Conservation (phyloP, 305 asterid species). For the Fraxinus angustifolia region DNA sequence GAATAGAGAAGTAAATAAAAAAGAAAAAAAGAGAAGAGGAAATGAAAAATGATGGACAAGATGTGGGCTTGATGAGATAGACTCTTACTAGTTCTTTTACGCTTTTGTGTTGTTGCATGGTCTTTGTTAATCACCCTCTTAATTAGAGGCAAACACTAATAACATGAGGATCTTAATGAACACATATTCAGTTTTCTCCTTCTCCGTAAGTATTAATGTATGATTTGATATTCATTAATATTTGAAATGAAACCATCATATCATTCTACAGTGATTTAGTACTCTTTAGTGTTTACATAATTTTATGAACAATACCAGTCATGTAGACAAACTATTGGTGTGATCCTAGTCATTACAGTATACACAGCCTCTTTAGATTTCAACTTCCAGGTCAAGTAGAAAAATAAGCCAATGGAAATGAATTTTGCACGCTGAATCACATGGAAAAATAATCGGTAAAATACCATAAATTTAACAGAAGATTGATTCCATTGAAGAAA, state of each 20-base stretch:
- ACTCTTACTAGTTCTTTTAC: no score
- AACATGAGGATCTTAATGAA: not conserved
- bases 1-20: no score
- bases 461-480: not conserved
- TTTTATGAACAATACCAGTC: not conserved
- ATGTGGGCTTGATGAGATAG: no score
- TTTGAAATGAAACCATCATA: not conserved
- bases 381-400: not conserved
- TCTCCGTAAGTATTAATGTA: not conserved
- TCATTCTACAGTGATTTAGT: not conserved
- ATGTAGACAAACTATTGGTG: not conserved
- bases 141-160: not conserved
- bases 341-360: not conserved
- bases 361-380: not conserved
- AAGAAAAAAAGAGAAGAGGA: not conserved
- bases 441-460: no score
- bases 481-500: not conserved
- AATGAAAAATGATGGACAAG: not conserved
- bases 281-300: not conserved
- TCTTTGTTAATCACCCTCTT: no score
- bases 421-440: not conserved
- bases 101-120: no score
- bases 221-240: not conserved
- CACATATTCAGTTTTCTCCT: not conserved
- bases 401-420: not conserved